A percentile compares a stretch with the other conserved stretches of the same genome.
Conservation (phyloP, 257 asterid species). For the Ehretia macrophylla region DNA sequence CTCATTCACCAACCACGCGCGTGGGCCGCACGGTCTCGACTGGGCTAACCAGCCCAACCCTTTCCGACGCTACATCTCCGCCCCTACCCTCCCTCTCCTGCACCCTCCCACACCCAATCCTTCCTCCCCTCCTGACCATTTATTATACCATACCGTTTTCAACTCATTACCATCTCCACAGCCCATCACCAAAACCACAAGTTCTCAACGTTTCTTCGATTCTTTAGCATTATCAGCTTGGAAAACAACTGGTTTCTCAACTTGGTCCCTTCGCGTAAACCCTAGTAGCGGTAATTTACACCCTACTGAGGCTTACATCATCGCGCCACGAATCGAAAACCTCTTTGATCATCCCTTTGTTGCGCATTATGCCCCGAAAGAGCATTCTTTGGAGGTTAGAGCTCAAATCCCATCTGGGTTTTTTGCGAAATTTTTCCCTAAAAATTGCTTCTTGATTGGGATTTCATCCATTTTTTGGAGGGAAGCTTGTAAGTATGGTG, state of each 20-base stretch:
- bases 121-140: slow-evolving; percentile 19
- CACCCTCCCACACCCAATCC: slow-evolving; percentile 40
- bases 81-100: slow-evolving; percentile 60
- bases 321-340: slow-evolving; percentile 55
- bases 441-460: slow-evolving; percentile 59
- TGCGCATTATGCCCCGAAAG: slow-evolving; percentile 89
- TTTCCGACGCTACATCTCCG: slow-evolving; percentile 74
- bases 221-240: slow-evolving; percentile 89
- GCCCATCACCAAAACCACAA: slow-evolving; percentile 50
- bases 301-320: slow-evolving; percentile 84
- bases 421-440: slow-evolving; percentile 42
- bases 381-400: slow-evolving; percentile 80
- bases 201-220: slow-evolving; percentile 56
- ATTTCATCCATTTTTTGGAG: slow-evolving; percentile 88
- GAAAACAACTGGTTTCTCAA: slow-evolving; percentile 74
- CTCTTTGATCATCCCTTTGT: slow-evolving; percentile 48
- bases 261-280: slow-evolving; percentile 96
- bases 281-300: slow-evolving; percentile 97
- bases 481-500: slow-evolving; percentile 98
- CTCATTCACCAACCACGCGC: slow-evolving; percentile 64
- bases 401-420: slow-evolving; percentile 50
- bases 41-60: slow-evolving; percentile 99
- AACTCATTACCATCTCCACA: slow-evolving; percentile 43
- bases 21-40: slow-evolving; percentile 87
- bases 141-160: slow-evolving; percentile 51